These are phyloP conservation scores for Geosmithia flava DNA, from an alignment of 2,329 filamentous ascomycete genomes.

Conservation along the genomic window DNA sequence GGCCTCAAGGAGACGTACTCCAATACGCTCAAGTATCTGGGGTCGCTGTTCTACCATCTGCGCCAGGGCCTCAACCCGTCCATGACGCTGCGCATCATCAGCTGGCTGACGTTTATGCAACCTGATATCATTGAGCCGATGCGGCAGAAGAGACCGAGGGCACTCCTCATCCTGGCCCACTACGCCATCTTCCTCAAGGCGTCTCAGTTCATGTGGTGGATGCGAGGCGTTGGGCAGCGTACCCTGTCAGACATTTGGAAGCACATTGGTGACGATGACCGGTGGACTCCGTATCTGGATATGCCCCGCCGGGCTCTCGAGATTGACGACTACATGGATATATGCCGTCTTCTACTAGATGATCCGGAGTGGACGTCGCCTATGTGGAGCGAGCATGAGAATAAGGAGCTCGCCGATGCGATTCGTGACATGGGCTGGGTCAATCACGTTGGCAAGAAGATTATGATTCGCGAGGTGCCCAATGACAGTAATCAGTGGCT, in stretches of 20 bases:
- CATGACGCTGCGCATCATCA: slow-evolving; percentile 36
- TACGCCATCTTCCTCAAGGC: slow-evolving; percentile 39
- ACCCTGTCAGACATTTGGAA: slow-evolving; percentile 31
- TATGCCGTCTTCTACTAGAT: slow-evolving; percentile 29
- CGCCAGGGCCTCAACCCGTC: slow-evolving; percentile 27
- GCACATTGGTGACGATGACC: slow-evolving; percentile 18
- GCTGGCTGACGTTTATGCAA: slow-evolving; percentile 37
- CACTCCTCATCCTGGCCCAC: slow-evolving; percentile 39
- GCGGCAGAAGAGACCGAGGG: slow-evolving; percentile 21
- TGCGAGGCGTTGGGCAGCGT: slow-evolving; percentile 29
- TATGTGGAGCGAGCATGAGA: background rate
- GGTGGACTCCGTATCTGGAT: slow-evolving; percentile 25
- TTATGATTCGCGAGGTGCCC: background rate
- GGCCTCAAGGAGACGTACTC: slow-evolving; percentile 27
- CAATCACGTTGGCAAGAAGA: background rate
- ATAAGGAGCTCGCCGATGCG: background rate
- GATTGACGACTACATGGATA: slow-evolving; percentile 17
- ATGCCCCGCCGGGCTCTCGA: slow-evolving; percentile 25
- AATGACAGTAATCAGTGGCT: background rate
- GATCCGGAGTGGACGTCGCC: slow-evolving; percentile 25
- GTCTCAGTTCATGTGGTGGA: slow-evolving; percentile 34
- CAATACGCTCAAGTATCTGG: slow-evolving; percentile 33
- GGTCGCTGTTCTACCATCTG: slow-evolving; percentile 37
- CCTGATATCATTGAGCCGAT: slow-evolving; percentile 6
- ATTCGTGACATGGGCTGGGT: background rate